Percentiles rank a stretch among this genome's conserved stretches.
Evolutionary conservation across 2,329 filamentous ascomycete species (phyloP).

Genomic region (Cladosporium sp.): DNA sequence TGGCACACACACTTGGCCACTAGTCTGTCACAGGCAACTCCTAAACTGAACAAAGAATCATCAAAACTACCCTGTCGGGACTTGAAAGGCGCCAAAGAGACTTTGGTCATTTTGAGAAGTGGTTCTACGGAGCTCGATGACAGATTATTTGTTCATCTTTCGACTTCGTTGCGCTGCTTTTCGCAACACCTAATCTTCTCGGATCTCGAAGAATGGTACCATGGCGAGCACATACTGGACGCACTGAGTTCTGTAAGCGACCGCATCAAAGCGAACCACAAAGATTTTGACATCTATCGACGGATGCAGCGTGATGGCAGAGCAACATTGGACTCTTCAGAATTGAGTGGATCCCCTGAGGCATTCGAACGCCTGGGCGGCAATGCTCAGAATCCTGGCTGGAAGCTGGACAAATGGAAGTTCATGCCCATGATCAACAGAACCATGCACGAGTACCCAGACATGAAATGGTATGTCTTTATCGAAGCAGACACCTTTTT

Average conservation of each 20-base stretch:
- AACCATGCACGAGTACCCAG: constrained; percentile 43
- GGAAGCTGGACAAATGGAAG: constrained; percentile 52
- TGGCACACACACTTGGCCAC: too few relatives aligned
- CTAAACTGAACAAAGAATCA: too few relatives aligned
- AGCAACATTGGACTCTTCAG: constrained; percentile 26
- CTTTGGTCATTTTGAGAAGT: constrained; percentile 56
- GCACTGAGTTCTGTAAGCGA: constrained; percentile 25
- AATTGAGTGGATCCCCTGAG: constrained; percentile 21
- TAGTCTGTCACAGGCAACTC: too few relatives aligned
- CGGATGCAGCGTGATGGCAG: constrained; percentile 29
- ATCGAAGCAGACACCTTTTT: constrained; percentile 49
- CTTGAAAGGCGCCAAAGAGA: constrained; percentile 38
- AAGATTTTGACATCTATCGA: constrained; percentile 35
- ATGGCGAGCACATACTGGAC: constrained; percentile 36
- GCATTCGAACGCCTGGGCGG: neutral
- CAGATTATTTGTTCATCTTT: constrained; percentile 52
- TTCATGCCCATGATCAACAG: constrained; percentile 51
- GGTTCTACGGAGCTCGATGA: constrained; percentile 54
- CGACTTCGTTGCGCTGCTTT: constrained; percentile 51
- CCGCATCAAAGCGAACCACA: constrained; percentile 16
- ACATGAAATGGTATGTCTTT: constrained; percentile 50
- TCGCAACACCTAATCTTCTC: constrained; percentile 55
- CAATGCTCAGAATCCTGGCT: constrained; percentile 33
- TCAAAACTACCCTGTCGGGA: neutral
- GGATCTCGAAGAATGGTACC: constrained; percentile 50